phyloP scores from a whole-genome alignment of 192 early-diverging fungal species.

The Umbelopsis isabellina region DNA sequence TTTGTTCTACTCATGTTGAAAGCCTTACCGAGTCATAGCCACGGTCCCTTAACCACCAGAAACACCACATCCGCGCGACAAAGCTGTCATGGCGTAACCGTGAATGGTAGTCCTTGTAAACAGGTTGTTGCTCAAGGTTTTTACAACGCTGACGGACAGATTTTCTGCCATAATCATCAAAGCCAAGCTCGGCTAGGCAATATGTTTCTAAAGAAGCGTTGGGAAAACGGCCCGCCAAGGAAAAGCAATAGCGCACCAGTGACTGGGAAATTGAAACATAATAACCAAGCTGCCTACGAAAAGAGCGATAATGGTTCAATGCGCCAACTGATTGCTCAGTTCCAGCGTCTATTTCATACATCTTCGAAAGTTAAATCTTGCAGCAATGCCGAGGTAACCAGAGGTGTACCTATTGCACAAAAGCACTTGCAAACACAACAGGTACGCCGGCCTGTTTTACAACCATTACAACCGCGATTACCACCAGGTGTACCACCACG shows the following conservation, averaged over 20 bases:
- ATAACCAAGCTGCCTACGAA: not conserved
- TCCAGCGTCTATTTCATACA: slow-evolving; percentile 6
- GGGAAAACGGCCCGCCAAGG: not conserved
- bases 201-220: slow-evolving; percentile 15
- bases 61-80: not conserved
- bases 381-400: not conserved
- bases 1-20: not conserved
- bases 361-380: not conserved
- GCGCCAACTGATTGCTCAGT: slow-evolving; percentile 18
- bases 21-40: not conserved
- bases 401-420: not conserved
- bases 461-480: slow-evolving; percentile 12
- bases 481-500: not conserved
- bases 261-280: slow-evolving; percentile 14
- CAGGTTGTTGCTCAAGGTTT: slow-evolving; percentile 1
- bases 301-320: slow-evolving; percentile 1
- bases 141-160: not conserved
- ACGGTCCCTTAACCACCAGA: not conserved
- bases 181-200: not conserved
- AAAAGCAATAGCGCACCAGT: not conserved
- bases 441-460: not conserved
- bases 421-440: not conserved
- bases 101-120: not conserved
- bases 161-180: slow-evolving; percentile 17
- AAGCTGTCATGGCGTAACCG: slow-evolving; percentile 6